These are phyloP conservation scores for Pseudocercospora crystallina DNA, from an alignment of 2,329 filamentous ascomycete species.

Conservation along the genomic window DNA sequence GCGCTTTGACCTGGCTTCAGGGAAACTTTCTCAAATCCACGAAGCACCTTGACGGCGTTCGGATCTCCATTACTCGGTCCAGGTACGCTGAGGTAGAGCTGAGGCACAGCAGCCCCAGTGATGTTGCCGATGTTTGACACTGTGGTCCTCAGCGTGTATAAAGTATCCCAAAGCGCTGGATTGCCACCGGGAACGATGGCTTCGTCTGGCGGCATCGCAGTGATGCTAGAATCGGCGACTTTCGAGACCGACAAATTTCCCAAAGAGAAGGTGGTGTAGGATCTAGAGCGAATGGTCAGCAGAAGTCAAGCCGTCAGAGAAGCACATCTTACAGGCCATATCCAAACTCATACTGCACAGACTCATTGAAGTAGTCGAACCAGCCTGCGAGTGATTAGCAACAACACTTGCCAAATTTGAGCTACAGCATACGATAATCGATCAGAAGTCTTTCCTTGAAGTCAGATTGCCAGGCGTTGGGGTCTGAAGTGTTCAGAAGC, in stretches of 20 bases:
- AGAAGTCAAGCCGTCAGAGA: background rate
- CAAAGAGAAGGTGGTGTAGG: conserved; percentile 30
- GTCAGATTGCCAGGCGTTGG: conserved; percentile 48
- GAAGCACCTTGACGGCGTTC: conserved; percentile 45
- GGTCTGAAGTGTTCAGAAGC: conserved; percentile 35
- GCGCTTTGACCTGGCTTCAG: conserved; percentile 31
- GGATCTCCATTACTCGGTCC: conserved; percentile 48
- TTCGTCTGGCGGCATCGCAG: conserved; percentile 58
- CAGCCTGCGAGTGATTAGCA: conserved; percentile 28
- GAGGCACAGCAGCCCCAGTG: conserved; percentile 56
- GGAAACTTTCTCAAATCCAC: conserved; percentile 45
- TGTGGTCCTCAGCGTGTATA: conserved; percentile 52
- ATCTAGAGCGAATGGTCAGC: conserved; percentile 24
- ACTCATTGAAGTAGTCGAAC: conserved; percentile 44
- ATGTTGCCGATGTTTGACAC: conserved; percentile 63
- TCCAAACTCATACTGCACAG: conserved; percentile 33
- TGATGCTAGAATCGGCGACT: conserved; percentile 30
- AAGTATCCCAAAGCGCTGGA: conserved; percentile 61
- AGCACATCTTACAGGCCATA: conserved; percentile 19
- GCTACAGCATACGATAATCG: conserved; percentile 46
- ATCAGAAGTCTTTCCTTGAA: conserved; percentile 55
- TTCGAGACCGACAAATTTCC: conserved; percentile 15
- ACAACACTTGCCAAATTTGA: background rate
- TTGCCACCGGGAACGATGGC: conserved; percentile 55
- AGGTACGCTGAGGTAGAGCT: conserved; percentile 53